Evolutionary conservation across 139 green algal species (phyloP), one percentile per base, ranked within the genome.

Genomic region (Diplosphaera chodatii): DNA sequence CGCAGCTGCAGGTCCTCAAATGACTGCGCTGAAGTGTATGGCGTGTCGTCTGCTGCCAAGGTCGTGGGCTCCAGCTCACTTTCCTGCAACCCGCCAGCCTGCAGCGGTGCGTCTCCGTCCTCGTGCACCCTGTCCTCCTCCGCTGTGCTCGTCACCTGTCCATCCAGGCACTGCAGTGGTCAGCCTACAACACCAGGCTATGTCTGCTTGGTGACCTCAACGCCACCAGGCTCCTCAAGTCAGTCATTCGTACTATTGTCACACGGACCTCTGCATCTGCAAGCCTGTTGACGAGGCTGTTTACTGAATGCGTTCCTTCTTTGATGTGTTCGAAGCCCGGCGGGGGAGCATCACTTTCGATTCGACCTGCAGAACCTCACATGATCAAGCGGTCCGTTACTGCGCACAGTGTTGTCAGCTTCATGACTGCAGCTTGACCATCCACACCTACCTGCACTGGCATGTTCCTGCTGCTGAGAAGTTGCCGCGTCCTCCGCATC

Each of bases 1-100:
- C 69, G 82, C 28, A 98, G 69, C 0, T 73, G 73, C 27, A 98
- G 84, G 29, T 97, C 93, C 72, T 98, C 91, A 81, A 98, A 98
- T 1, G 79, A 88, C 59, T 80, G 79, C 6, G 92, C 83, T 6
- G 83, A 89, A 18, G 75, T 84, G 83, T 98, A 97, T 29, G 89
- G 84, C 23, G 82, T 94, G 34, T 87, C 76, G n/a, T 77, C 83
- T 40, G 69, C 41, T 2, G 78, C 71, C 8, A 86, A 73, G 27
- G 81, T 91, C 63, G 90, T 84, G 28, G 64, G 63, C 25, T 76
- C 63, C 18, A 15, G 6, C 40, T 70, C 63, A 0, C 34, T 27
- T 27, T 76, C 71, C 40, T 76, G 55, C 28, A 76, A 55, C 0
- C 56, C 69, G 16, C n/a, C 28, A 28, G 6, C 16, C 1, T 21